A percentile compares a stretch with the other conserved stretches of the same genome.
phyloP scores from a whole-genome alignment of 495 filamentous ascomycete genomes.

The Neurospora sp. region DNA sequence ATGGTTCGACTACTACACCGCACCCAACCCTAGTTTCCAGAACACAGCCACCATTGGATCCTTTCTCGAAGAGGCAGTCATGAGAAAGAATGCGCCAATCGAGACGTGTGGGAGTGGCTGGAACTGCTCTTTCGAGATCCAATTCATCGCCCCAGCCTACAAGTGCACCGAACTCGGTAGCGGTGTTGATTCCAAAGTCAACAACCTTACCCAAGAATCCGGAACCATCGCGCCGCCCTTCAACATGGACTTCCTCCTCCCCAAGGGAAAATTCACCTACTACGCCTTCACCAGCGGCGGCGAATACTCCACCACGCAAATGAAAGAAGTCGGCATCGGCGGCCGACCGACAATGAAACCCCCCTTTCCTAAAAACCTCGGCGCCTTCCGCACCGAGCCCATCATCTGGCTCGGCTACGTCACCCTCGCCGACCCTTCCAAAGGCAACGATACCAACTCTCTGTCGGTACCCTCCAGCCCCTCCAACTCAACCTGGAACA shows the following conservation, averaged over 20 bases:
- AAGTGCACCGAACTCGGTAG: conserved; percentile 26
- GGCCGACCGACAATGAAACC: conserved; percentile 19
- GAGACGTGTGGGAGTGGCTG: conserved; percentile 28
- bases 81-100: conserved; percentile 11
- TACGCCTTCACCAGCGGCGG: conserved; percentile 25
- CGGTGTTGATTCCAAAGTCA: conserved; percentile 18
- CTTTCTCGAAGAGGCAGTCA: conserved; percentile 20
- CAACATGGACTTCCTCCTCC: conserved; percentile 21
- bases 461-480: conserved; percentile 10
- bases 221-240: conserved; percentile 20
- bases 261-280: conserved; percentile 23
- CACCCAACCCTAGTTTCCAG: conserved; percentile 13
- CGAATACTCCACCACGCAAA: conserved; percentile 25
- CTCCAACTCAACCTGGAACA: conserved; percentile 15
- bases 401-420: conserved; percentile 28
- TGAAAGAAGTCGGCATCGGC: conserved; percentile 17
- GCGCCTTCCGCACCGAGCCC: conserved; percentile 29
- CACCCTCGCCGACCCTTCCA: conserved; percentile 10
- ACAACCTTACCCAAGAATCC: conserved; percentile 18
- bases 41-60: conserved; percentile 20
- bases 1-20: conserved; percentile 31
- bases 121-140: conserved; percentile 27
- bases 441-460: conserved; percentile 2
- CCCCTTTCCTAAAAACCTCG: conserved; percentile 23
- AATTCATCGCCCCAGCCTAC: conserved; percentile 25